A percentile compares a stretch with the other conserved stretches of the same genome.
Evolutionary conservation across 2,329 filamentous ascomycete genomes (phyloP).

Genomic region (Epichloe typhina): DNA sequence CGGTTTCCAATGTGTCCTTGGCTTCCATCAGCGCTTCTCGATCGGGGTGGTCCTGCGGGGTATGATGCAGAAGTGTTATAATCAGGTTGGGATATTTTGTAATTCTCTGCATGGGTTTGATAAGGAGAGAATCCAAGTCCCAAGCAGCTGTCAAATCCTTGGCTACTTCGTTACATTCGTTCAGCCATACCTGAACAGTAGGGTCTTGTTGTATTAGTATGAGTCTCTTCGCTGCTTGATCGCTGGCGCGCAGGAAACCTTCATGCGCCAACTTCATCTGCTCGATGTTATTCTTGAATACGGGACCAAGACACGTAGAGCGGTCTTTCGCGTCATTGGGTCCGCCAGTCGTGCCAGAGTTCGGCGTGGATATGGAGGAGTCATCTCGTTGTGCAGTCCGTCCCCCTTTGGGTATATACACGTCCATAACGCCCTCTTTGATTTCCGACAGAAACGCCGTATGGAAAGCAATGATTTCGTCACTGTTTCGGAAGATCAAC

Average conservation of each 20-base stretch:
- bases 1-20: slow-evolving; percentile 43
- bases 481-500: slow-evolving; percentile 81
- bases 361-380: slow-evolving; percentile 26
- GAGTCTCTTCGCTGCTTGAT: slow-evolving; percentile 46
- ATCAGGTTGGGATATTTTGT: slow-evolving; percentile 88
- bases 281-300: slow-evolving; percentile 44
- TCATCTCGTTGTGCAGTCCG: slow-evolving; percentile 29
- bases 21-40: slow-evolving; percentile 46
- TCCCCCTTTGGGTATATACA: slow-evolving; percentile 55
- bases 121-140: slow-evolving; percentile 89
- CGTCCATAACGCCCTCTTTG: slow-evolving; percentile 63
- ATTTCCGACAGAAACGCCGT: slow-evolving; percentile 65
- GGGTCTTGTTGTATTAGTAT: slow-evolving; percentile 50
- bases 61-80: slow-evolving; percentile 64
- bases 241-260: slow-evolving; percentile 49
- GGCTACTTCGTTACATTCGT: slow-evolving; percentile 84
- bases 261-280: slow-evolving; percentile 49
- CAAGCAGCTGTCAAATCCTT: slow-evolving; percentile 87
- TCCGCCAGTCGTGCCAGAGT: slow-evolving; percentile 25
- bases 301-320: slow-evolving; percentile 36
- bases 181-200: slow-evolving; percentile 70
- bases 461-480: slow-evolving; percentile 81
- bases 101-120: slow-evolving; percentile 91
- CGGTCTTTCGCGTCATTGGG: slow-evolving; percentile 40
- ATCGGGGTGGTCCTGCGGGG: slow-evolving; percentile 74